Evolutionary conservation across 2,329 filamentous ascomycete genomes (phyloP), one percentile per base, ranked within the genome.

Genomic region (Pseudopithomyces chartarum): DNA sequence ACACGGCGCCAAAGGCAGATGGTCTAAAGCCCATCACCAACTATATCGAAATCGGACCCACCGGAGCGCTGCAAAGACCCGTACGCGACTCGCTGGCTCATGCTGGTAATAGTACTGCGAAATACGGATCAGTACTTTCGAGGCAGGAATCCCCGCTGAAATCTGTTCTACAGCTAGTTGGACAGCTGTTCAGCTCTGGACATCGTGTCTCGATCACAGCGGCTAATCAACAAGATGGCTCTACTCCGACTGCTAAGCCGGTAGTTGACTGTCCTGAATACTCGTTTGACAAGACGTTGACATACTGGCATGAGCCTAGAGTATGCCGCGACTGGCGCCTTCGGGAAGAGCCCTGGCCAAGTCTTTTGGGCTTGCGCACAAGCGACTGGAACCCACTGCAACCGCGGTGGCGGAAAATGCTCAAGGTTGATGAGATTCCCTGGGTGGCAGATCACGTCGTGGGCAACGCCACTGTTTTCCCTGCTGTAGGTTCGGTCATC

Each of bases 361-460:
- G 51, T 33, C 23, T 61, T 10, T 40, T 61, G 10, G 59, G 65
- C 20, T 50, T 71, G 2, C 49, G 33, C 2, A 34, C 48, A 3
- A 38, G 15, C 4, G 55, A 69, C 70, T 29, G 69, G 72, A 58
- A 71, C 3, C 62, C 59, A 2, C 44, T 64, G 5, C 62, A 69
- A n/a, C 63, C 70, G 0, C 39, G 48, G 26, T 84, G 81, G 81
- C 72, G 81, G 13, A 79, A 80, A 38, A 66, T 79, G 36, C 67
- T 81, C n/a, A 69, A 70, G 4, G 29, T 34, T 20, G 44, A 47
- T 6, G 29, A 34, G n/a, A 11, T 47, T 10, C 44, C 63, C 4
- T 74, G 62, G 69, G 19, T 70, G 17, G 46, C 45, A 2, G 58
- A 70, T 39, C 72, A 75, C 42, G 52, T 44, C 10, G 56, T 70